Evolutionary conservation across 2,329 filamentous ascomycete species (phyloP), one percentile per base, ranked within the genome.

Genomic region (Phaeomoniella chlamydospora): DNA sequence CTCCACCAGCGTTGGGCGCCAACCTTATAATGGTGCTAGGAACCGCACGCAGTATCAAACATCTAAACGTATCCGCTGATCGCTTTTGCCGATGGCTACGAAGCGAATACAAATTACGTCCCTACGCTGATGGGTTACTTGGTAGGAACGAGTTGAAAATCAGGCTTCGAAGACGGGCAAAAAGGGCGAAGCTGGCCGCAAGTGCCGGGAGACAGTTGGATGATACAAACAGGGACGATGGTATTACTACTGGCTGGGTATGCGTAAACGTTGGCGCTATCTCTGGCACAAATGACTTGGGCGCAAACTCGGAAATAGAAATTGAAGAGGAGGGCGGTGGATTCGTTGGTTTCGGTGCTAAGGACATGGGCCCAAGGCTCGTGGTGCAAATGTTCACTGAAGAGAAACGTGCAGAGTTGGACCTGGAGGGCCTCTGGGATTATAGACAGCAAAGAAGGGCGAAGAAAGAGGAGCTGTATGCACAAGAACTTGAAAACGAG

Each of bases 11-110:
- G 0, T 69, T 98, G 1, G 90, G 90, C 2, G 74, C 83, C 2
- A 87, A 88, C 48, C 68, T 94, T 17, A 70, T 98, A 37, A 96
- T 96, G 90, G 61, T 98, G 18, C 75, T 98, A 43, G 86, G 81
- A 29, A 94, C 86, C 5, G 84, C 88, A 11, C 79, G 90, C 39
- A 92, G 84, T 49, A 84, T 94, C 56, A 86, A 88, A 36, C 90
- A 98, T 61, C 65, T 98, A 22, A 88, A 94, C 51, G 80, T 94
- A 15, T 84, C 84, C 1, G 85, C 87, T 0, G 86, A 93, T 51
- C 75, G 85, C n/a, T 71, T 94, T 16, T 84, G 87, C 43, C 74
- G 88, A 39, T 94, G 84, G 80, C 62, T 94, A 31, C 71, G 86
- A 36, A 76, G 70, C 30, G 72, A 75, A 10, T 74, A 84, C 55